These are phyloP conservation scores for Xylaria multiplex DNA, from an alignment of 2,329 filamentous ascomycete species.

Conservation along the genomic window DNA sequence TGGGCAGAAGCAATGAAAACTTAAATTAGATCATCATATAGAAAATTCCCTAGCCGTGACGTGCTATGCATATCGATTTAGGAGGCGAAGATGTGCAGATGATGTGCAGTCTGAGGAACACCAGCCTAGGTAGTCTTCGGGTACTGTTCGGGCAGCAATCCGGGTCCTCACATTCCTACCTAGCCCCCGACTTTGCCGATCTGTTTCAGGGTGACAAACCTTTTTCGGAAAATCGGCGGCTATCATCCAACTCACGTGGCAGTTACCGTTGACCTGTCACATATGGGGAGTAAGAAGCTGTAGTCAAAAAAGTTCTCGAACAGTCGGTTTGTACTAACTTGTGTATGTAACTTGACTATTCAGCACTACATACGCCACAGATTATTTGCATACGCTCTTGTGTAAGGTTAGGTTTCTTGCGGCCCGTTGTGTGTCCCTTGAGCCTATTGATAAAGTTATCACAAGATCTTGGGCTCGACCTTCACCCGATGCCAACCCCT, in stretches of 20 bases:
- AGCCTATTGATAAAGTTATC: no score
- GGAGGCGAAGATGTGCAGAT: constrained; percentile 18
- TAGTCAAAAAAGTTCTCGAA: constrained; percentile 16
- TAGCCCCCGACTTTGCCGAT: constrained; percentile 23
- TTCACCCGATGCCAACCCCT: no score
- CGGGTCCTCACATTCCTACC: constrained; percentile 19
- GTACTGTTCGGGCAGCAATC: constrained; percentile 1
- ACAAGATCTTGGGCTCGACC: no score
- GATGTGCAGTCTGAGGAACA: constrained; percentile 25
- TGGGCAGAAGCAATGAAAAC: no score
- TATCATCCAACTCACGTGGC: constrained; percentile 26
- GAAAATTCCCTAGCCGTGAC: no score
- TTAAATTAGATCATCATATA: no score
- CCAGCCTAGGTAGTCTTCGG: not conserved
- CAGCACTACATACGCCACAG: not conserved
- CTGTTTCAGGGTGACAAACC: constrained; percentile 31
- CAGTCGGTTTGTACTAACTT: constrained; percentile 8
- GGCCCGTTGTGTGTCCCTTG: no score
- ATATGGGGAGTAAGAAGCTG: not conserved
- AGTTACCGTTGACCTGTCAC: constrained; percentile 22
- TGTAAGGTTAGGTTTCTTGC: no score
- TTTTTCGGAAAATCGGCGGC: not conserved
- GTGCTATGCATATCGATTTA: not conserved
- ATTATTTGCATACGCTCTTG: no score
- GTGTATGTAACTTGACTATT: constrained; percentile 9